Base-by-base conservation (phyloP, 2,329 filamentous ascomycete genomes). In the Lecanicillium sp. region DNA sequence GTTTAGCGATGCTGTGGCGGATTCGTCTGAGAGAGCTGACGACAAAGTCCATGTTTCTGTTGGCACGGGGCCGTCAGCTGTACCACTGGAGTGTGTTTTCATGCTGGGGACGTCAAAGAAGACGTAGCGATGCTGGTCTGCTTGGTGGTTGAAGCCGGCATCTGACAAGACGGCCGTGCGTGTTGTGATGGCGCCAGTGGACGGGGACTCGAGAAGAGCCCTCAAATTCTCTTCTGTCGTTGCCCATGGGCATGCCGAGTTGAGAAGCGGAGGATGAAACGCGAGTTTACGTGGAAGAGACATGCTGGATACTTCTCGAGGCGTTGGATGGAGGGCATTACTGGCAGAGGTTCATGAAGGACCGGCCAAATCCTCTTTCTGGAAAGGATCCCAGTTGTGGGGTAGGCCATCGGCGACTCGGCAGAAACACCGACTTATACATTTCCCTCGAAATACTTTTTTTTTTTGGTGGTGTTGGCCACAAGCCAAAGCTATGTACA, bases 221-320 rank as follows among this genome's bases (percentile, higher is more conserved):
- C 63, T 56, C 4, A 89, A 70, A 45, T 88, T 75, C 4, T 71
- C 64, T 5, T 71, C 57, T 3, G 72, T 76, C 0, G 82, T 85
- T 18, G 83, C 83, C 83, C 83, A 88, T 1, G 84, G 84, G 35
- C 75, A 81, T 20, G 85, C 76, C 1, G 83, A 83, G 60, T 89
- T 89, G 46, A 88, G 64, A 6, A 90, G 64, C 0, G 82, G 81
- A 1, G 81, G 82, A 31, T 65, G 49, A 43, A 87, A 75, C 7
- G 48, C 36, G 9, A 83, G 55, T 8, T 33, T 40, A 6, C 45
- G 50, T 2, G 49, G 51, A 19, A 29, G 20, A 30, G 25, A 13
- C 31, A 32, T 20, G 15, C 7, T 32, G 4, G 14, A 11, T 11
- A 25, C 22, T n/a, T n/a, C n/a, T n/a, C n/a, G n/a, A n/a, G n/a